phyloP scores from a whole-genome alignment of 208 protist species.

The Novymonas esmeraldas region DNA sequence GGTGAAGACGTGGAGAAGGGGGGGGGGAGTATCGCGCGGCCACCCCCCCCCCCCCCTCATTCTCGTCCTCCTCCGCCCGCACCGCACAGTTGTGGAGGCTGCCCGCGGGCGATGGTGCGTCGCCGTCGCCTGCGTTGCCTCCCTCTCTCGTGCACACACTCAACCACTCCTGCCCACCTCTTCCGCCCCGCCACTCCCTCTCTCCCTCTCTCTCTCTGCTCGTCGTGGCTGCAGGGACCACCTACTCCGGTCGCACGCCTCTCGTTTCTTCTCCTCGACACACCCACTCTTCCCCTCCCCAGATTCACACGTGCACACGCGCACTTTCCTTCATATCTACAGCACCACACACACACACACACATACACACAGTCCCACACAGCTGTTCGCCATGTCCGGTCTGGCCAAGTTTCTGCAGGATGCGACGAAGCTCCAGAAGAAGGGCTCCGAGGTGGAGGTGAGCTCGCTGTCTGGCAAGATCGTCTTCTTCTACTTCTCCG shows the following conservation, averaged over 20 bases:
- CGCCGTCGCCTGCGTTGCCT: no score
- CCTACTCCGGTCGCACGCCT: no score
- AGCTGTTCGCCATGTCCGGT: constrained; percentile 28
- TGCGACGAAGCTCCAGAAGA: constrained; percentile 11
- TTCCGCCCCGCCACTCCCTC: neutral
- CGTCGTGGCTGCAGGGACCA: no score
- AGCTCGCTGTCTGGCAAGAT: constrained; percentile 49
- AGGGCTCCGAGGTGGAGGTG: constrained; percentile 7
- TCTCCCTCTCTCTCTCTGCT: neutral
- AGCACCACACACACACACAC: neutral
- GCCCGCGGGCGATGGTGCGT: no score
- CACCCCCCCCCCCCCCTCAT: no score
- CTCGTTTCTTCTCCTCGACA: neutral
- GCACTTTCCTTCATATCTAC: neutral
- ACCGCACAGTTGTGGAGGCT: no score
- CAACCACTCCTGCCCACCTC: neutral
- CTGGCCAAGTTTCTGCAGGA: constrained; percentile 12
- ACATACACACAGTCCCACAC: neutral
- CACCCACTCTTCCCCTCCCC: neutral
- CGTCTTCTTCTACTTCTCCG: constrained; percentile 92
- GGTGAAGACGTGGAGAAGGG: no score
- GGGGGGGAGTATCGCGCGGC: no score
- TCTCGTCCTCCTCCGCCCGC: no score
- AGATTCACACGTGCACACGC: neutral
- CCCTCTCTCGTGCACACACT: no score